Conservation (phyloP, 805 yeast species). For the Pichia exigua region DNA sequence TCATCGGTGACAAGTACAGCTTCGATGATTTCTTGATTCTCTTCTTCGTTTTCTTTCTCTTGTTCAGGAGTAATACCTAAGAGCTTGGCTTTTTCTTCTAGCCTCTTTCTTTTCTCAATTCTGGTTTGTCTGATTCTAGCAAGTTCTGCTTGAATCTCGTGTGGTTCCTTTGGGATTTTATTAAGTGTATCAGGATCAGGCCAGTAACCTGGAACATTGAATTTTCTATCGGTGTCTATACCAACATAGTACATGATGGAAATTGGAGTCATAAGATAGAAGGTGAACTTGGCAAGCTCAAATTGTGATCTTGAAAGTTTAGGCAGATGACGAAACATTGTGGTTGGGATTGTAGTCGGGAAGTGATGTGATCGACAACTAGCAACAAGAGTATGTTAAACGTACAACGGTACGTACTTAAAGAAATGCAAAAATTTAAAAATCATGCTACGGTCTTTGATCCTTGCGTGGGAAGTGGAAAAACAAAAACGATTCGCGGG, state of each 20-base stretch:
- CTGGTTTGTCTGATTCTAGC: conserved; percentile 80
- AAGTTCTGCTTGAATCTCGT: conserved; percentile 83
- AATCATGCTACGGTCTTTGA: neutral
- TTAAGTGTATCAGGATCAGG: conserved; percentile 92
- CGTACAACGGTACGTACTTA: too few relatives aligned
- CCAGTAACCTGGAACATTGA: conserved; percentile 92
- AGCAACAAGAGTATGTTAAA: too few relatives aligned
- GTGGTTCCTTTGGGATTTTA: conserved; percentile 87
- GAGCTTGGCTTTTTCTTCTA: conserved; percentile 64
- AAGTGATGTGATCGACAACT: neutral
- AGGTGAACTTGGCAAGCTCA: conserved; percentile 63
- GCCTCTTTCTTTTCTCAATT: conserved; percentile 58
- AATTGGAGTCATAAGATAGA: conserved; percentile 79
- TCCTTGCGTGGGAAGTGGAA: neutral
- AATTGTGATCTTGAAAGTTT: conserved; percentile 41
- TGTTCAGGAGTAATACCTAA: conserved; percentile 53
- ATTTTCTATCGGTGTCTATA: conserved; percentile 77
- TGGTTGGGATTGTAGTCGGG: neutral
- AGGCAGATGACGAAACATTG: conserved; percentile 12
- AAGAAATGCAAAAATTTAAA: too few relatives aligned
- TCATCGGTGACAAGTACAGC: conserved; percentile 10
- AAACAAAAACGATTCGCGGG: neutral
- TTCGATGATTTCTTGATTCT: conserved; percentile 4
- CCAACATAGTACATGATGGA: conserved; percentile 93
- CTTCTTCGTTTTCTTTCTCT: conserved; percentile 5